Conservation (phyloP, 495 filamentous ascomycete species). For the Hapsidospora chrysogenum region DNA sequence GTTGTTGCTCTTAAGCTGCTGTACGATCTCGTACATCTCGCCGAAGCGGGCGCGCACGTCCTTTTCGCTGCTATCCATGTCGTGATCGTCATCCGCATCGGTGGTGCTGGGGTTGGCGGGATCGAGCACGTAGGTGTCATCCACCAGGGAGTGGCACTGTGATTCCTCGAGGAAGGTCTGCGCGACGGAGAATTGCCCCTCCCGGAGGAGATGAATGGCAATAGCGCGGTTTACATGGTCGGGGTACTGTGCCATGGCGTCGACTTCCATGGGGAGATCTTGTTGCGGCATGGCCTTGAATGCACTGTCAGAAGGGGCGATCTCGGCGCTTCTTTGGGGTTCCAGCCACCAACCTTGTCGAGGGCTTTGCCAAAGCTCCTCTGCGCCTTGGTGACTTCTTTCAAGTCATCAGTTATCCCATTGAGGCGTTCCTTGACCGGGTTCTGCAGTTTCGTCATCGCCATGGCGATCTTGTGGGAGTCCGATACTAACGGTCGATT, state of each 20-base stretch:
- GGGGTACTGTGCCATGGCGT: slow-evolving; percentile 60
- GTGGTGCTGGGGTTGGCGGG: not conserved
- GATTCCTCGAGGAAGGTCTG: slow-evolving; percentile 60
- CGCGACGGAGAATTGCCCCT: slow-evolving; percentile 83
- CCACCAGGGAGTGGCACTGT: slow-evolving; percentile 9
- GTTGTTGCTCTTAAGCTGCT: slow-evolving; percentile 54
- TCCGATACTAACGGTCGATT: slow-evolving; percentile 23
- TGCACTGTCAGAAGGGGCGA: not conserved
- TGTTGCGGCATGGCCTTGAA: slow-evolving; percentile 59
- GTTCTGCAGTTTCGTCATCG: slow-evolving; percentile 69
- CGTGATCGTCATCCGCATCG: slow-evolving; percentile 4
- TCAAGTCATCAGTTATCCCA: slow-evolving; percentile 58
- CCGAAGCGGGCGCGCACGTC: slow-evolving; percentile 61
- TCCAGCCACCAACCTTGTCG: slow-evolving; percentile 44
- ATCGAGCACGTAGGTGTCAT: slow-evolving; percentile 1
- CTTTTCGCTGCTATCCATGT: slow-evolving; percentile 2
- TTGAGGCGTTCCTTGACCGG: slow-evolving; percentile 67
- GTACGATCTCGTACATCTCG: slow-evolving; percentile 80
- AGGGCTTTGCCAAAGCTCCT: slow-evolving; percentile 69
- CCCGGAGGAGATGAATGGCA: slow-evolving; percentile 87
- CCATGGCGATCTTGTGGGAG: slow-evolving; percentile 48
- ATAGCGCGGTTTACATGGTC: slow-evolving; percentile 79
- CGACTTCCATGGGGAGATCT: slow-evolving; percentile 63
- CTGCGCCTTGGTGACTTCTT: slow-evolving; percentile 58
- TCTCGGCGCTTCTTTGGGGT: not conserved